These are phyloP conservation scores for Arxiozyma slooffiae DNA, from an alignment of 1,139 yeast genomes.

Conservation along the genomic window DNA sequence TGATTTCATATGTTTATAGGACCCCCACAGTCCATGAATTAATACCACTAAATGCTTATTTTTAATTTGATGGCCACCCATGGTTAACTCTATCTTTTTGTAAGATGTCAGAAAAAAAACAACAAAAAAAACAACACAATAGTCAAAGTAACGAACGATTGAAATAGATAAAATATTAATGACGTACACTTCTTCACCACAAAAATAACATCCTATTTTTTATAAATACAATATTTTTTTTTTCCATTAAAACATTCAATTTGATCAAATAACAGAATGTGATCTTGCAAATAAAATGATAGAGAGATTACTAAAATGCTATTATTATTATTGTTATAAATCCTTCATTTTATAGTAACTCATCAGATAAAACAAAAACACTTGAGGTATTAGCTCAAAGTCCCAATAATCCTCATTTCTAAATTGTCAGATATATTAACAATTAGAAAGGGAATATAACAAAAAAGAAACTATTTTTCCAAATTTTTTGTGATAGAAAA, in stretches of 20 bases:
- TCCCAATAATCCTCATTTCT: too few relatives aligned
- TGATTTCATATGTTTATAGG: conserved; percentile 60
- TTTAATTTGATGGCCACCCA: background rate
- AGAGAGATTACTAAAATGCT: too few relatives aligned
- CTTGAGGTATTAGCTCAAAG: too few relatives aligned
- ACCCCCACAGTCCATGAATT: conserved; percentile 88
- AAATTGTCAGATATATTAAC: too few relatives aligned
- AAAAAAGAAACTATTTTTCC: background rate
- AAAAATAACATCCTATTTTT: background rate
- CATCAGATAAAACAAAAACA: too few relatives aligned
- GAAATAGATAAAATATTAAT: too few relatives aligned
- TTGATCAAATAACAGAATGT: too few relatives aligned
- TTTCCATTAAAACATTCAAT: too few relatives aligned
- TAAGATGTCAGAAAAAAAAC: background rate
- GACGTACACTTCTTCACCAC: background rate
- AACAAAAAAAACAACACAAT: background rate
- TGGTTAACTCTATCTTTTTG: background rate
- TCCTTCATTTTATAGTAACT: too few relatives aligned
- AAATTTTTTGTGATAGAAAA: background rate
- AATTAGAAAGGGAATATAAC: background rate
- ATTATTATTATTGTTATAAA: too few relatives aligned
- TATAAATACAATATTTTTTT: background rate
- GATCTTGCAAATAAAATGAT: too few relatives aligned
- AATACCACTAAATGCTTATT: conserved; percentile 60
- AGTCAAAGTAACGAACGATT: background rate